phyloP scores from a whole-genome alignment of 2,329 filamentous ascomycete genomes.

The Zymoseptoria passerinii region DNA sequence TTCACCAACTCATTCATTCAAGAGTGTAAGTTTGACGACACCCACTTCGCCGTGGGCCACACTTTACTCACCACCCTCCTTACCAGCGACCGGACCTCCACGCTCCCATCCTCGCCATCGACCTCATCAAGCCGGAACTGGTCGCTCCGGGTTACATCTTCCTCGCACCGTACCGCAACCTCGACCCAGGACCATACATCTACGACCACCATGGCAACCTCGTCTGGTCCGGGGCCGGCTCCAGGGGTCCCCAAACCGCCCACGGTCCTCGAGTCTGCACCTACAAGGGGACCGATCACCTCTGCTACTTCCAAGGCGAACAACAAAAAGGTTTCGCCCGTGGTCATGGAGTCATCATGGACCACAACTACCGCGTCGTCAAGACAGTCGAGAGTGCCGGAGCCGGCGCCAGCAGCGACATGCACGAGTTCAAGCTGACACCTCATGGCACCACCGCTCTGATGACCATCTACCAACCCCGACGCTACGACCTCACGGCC shows the following conservation, averaged over 20 bases:
- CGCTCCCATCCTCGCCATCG: slow-evolving; percentile 30
- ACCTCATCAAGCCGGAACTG: slow-evolving; percentile 28
- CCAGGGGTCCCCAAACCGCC: slow-evolving; percentile 41
- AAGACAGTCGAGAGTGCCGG: slow-evolving; percentile 37
- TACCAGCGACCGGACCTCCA: slow-evolving; percentile 33
- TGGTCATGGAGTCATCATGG: slow-evolving; percentile 46
- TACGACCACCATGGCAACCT: slow-evolving; percentile 45
- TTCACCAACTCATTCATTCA: slow-evolving; percentile 30
- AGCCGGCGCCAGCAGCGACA: slow-evolving; percentile 39
- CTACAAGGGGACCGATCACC: slow-evolving; percentile 41
- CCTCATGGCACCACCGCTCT: slow-evolving; percentile 36
- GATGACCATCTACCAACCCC: slow-evolving; percentile 32
- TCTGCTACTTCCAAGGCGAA: slow-evolving; percentile 47
- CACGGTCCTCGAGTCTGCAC: slow-evolving; percentile 43
- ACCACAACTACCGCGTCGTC: slow-evolving; percentile 42
- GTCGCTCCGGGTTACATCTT: slow-evolving; percentile 44
- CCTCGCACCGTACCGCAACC: slow-evolving; percentile 42
- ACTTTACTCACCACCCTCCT: slow-evolving; percentile 1
- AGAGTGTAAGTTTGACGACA: slow-evolving; percentile 23
- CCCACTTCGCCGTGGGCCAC: too few relatives aligned
- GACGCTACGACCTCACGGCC: slow-evolving; percentile 40
- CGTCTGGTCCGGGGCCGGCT: slow-evolving; percentile 44
- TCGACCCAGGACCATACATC: slow-evolving; percentile 44
- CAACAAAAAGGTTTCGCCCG: slow-evolving; percentile 46
- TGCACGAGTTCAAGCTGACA: slow-evolving; percentile 46